Evolutionary conservation across 1,284 basidiomycete genomes (phyloP), one percentile per base, ranked within the genome.

Genomic region (Austroboletus niveus): DNA sequence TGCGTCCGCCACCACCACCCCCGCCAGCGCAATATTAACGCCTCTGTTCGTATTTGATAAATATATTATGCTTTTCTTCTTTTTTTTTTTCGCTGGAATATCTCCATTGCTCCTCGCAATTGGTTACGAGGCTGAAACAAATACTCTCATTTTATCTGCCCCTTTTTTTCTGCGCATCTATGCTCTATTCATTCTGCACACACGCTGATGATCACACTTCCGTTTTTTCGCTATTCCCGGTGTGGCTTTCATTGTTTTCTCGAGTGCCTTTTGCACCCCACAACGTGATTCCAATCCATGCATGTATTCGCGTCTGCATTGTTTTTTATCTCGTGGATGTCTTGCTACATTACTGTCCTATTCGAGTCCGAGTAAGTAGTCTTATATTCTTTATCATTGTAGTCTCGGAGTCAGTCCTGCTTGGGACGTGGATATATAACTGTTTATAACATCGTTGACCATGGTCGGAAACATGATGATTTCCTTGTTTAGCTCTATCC

Each of bases 21-120:
- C 60, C 51, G 1, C 15, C 48, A 15, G 47, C 29, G 11, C 59
- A 47, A 49, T 62, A 60, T 24, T 62, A 36, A 38, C 17, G 2
- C 15, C 3, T 30, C n/a, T n/a, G 14, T 47, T 30, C 45, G 12
- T 60, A 62, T 62, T 64, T 55, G 49, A 57, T 64, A 24, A 45
- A 45, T 11, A 38, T 60, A 60, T 62, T 49, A 57, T 57, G 36
- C 40, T 12, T 17, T 40, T 20, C 14, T 22, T 12, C 7, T 20
- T 15, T 22, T 22, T 35, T 38, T n/a, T 22, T 41, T 17, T 14
- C 7, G n/a, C 31, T 20, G 45, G 22, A 51, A 60, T 64, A 57
- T 55, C 30, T 39, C 29, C 3, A 27, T 36, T 2, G 35, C 14
- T 36, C 35, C 22, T 24, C 22, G 22, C 22, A 24, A 24, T 24